Evolutionary conservation across 805 yeast genomes (phyloP).

Genomic region (Schwanniomyces polymorphus): DNA sequence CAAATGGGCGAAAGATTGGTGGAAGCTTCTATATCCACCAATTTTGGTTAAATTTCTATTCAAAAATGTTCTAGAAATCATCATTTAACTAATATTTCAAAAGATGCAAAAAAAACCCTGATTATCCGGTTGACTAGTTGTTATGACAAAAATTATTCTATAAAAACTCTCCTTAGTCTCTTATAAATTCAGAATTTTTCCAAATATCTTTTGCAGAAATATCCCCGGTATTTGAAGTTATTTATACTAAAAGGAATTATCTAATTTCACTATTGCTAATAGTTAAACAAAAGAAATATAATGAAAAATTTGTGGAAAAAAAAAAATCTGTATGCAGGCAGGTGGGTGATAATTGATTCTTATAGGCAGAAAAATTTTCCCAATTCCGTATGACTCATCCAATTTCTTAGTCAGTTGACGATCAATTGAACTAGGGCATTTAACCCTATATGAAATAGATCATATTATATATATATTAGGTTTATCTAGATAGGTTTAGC

Average conservation of each 20-base stretch:
- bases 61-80: constrained; percentile 1
- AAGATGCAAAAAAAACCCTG: constrained; percentile 1
- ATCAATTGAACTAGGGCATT: neutral
- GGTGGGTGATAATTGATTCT: neutral
- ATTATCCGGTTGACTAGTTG: neutral
- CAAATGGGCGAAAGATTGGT: neutral
- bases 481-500: neutral
- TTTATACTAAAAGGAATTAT: neutral
- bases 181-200: neutral
- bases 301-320: neutral
- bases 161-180: neutral
- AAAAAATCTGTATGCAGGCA: neutral
- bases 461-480: neutral
- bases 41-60: neutral
- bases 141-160: neutral
- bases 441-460: neutral
- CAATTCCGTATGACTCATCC: neutral
- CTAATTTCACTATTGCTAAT: neutral
- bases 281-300: neutral
- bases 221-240: neutral
- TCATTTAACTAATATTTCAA: neutral
- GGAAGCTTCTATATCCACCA: neutral
- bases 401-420: neutral
- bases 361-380: neutral
- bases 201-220: neutral